Evolutionary conservation across 306 rosid species (phyloP).

Genomic region (Casuarina glauca): DNA sequence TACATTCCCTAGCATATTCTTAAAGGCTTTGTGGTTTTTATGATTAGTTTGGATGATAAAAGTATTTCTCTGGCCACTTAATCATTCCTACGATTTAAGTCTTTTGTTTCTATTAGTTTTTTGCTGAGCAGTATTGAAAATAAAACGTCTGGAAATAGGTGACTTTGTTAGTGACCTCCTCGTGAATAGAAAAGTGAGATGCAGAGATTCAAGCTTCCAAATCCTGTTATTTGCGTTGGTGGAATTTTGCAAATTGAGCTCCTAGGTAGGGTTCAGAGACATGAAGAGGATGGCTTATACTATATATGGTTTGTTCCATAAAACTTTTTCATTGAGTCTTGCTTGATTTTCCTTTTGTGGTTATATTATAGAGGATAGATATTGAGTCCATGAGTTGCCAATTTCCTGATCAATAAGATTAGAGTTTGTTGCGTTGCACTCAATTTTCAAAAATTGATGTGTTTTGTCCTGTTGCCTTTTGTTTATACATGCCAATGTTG

Average conservation of each 20-base stretch:
- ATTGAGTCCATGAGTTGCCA: constrained; percentile 4
- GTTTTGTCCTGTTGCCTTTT: background rate
- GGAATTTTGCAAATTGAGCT: constrained; percentile 89
- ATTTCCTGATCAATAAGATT: background rate
- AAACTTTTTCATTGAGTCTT: background rate
- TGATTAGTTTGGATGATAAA: too few species aligned
- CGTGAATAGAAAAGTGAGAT: constrained; percentile 52
- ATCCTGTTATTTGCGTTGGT: constrained; percentile 91
- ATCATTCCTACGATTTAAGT: background rate
- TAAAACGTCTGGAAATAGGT: background rate
- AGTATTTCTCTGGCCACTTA: background rate
- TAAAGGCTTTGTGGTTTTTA: background rate
- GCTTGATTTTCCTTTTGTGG: background rate
- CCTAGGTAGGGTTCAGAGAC: constrained; percentile 84
- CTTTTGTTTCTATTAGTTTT: background rate
- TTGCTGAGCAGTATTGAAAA: background rate
- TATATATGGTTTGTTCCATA: constrained; percentile 76
- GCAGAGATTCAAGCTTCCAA: constrained; percentile 82
- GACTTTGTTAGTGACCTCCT: constrained; percentile 20
- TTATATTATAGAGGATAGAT: background rate
- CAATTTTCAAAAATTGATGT: background rate
- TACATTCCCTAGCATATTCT: background rate
- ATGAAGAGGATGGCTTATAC: constrained; percentile 71
- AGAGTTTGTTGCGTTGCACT: background rate
- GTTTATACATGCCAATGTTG: background rate